phyloP scores from a whole-genome alignment of 2,329 filamentous ascomycete genomes.

The Teratosphaeriaceae sp. region DNA sequence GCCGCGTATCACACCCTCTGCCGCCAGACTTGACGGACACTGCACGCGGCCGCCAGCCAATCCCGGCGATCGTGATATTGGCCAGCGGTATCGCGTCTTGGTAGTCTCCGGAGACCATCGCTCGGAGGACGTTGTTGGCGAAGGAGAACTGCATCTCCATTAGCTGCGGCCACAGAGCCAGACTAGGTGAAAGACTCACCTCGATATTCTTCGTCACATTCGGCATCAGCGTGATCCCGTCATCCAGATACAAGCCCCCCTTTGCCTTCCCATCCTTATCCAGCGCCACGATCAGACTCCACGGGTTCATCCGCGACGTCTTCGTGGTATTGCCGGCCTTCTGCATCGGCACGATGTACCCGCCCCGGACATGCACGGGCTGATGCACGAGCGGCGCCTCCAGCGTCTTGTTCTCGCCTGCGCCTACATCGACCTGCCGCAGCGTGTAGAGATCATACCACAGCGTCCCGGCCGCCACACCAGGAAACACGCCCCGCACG shows the following conservation, averaged over 20 bases:
- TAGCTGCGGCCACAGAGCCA: background rate
- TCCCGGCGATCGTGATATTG: slow-evolving; percentile 25
- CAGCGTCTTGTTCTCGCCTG: slow-evolving; percentile 21
- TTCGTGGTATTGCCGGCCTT: slow-evolving; percentile 18
- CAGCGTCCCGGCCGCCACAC: slow-evolving; percentile 15
- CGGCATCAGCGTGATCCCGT: slow-evolving; percentile 19
- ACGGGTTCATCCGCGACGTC: slow-evolving; percentile 11
- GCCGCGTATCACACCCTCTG: background rate
- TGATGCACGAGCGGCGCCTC: slow-evolving; percentile 19
- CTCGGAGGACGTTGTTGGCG: slow-evolving; percentile 17
- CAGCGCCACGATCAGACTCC: slow-evolving; percentile 21
- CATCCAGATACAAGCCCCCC: slow-evolving; percentile 21
- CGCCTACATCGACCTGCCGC: slow-evolving; percentile 11
- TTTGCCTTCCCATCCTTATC: slow-evolving; percentile 15
- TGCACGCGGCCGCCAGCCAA: slow-evolving; percentile 2
- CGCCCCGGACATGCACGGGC: slow-evolving; percentile 18
- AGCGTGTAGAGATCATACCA: slow-evolving; percentile 26
- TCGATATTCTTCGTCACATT: slow-evolving; percentile 26
- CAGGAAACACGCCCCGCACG: slow-evolving; percentile 23
- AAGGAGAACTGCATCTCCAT: slow-evolving; percentile 13
- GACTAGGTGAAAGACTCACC: slow-evolving; percentile 1
- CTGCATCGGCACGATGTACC: slow-evolving; percentile 20
- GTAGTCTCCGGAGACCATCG: slow-evolving; percentile 18
- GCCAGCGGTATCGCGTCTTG: slow-evolving; percentile 18
- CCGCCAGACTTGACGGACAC: slow-evolving; percentile 8